Conservation (phyloP, 2,329 filamentous ascomycete genomes). For the Hypoxylon sp. region DNA sequence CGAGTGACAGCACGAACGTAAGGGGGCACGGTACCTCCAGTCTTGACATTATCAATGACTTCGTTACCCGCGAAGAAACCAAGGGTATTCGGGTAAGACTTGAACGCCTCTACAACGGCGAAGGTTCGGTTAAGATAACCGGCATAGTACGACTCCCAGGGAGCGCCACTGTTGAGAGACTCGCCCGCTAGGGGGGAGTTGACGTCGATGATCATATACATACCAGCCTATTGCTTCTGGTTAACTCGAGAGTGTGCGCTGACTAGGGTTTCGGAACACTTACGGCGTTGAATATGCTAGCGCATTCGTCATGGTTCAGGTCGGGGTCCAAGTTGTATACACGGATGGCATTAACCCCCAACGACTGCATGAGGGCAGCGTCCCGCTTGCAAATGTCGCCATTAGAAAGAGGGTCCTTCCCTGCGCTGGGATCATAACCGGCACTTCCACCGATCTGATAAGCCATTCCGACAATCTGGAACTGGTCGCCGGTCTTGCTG, state of each 20-base stretch:
- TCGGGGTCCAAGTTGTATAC: conserved; percentile 76
- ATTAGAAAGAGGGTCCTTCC: conserved; percentile 71
- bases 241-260: conserved; percentile 9
- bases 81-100: conserved; percentile 74
- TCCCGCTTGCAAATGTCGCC: conserved; percentile 70
- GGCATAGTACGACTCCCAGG: conserved; percentile 70
- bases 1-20: conserved; percentile 81
- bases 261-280: conserved; percentile 28
- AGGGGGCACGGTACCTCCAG: conserved; percentile 71
- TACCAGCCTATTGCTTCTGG: conserved; percentile 59
- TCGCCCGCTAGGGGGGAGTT: conserved; percentile 73
- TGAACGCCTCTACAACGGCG: conserved; percentile 74
- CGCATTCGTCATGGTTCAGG: conserved; percentile 74
- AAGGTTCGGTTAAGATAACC: conserved; percentile 74
- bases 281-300: conserved; percentile 73
- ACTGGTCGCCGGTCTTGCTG: conserved; percentile 67
- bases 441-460: conserved; percentile 76
- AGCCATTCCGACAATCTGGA: conserved; percentile 75
- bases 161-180: conserved; percentile 65
- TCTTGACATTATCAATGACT: conserved; percentile 75
- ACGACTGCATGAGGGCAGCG: conserved; percentile 72
- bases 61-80: conserved; percentile 84
- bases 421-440: conserved; percentile 66
- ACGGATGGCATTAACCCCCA: conserved; percentile 75
- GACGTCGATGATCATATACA: conserved; percentile 77